A percentile compares a stretch with the other conserved stretches of the same genome.
Conservation (phyloP, 331 rosid species). For the Acacia pycnantha region DNA sequence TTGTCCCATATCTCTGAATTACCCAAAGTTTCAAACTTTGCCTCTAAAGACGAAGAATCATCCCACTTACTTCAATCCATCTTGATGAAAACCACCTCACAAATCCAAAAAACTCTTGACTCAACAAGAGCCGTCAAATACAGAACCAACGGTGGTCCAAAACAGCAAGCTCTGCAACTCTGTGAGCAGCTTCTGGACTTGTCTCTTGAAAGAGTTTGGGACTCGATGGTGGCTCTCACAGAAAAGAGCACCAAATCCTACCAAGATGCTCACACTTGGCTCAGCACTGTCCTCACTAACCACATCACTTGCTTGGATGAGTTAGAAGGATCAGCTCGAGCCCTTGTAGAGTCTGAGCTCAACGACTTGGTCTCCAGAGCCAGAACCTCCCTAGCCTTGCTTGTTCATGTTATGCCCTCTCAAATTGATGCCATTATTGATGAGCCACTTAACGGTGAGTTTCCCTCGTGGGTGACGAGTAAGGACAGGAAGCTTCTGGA, state of each 20-base stretch:
- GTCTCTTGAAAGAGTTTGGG: slow-evolving; percentile 37
- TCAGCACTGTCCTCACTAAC: slow-evolving; percentile 57
- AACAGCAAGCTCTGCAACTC: slow-evolving; percentile 33
- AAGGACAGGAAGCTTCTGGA: slow-evolving; percentile 41
- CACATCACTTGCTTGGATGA: slow-evolving; percentile 59
- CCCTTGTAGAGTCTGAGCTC: slow-evolving; percentile 36
- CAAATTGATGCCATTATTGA: neutral
- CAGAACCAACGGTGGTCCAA: slow-evolving; percentile 27
- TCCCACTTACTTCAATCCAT: slow-evolving; percentile 29
- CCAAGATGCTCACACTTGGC: slow-evolving; percentile 53
- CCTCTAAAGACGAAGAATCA: neutral
- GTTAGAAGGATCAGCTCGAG: slow-evolving; percentile 21
- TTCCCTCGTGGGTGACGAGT: slow-evolving; percentile 47
- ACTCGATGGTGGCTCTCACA: slow-evolving; percentile 30
- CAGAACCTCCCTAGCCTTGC: slow-evolving; percentile 39
- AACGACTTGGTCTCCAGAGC: slow-evolving; percentile 41
- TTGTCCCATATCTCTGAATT: slow-evolving; percentile 33
- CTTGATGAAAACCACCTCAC: slow-evolving; percentile 29
- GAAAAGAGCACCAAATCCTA: slow-evolving; percentile 11
- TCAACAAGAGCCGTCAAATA: slow-evolving; percentile 20
- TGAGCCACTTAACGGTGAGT: slow-evolving; percentile 10
- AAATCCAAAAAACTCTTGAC: slow-evolving; percentile 19
- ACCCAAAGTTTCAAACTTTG: neutral
- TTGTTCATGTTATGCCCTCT: slow-evolving; percentile 28
- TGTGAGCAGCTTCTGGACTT: slow-evolving; percentile 46